A percentile compares a stretch with the other conserved stretches of the same genome.
Evolutionary conservation across 176 grass and related monocot genomes (phyloP).

Genomic region (Sorghum bicolor): DNA sequence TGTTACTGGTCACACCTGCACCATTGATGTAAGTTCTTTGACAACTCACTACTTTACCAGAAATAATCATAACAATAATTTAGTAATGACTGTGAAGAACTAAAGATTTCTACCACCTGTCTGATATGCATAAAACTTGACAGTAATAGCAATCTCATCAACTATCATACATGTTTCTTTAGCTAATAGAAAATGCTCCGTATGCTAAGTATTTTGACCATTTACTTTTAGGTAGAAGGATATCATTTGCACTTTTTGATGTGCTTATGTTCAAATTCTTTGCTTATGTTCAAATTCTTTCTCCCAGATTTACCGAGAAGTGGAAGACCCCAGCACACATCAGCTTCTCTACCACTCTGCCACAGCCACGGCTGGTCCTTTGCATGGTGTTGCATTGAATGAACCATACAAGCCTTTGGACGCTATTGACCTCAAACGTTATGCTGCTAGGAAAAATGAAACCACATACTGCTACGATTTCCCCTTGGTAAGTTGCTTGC

Average conservation of each 20-base stretch:
- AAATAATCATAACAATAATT: conserved; percentile 13
- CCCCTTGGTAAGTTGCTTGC: conserved; percentile 63
- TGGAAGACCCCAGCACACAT: conserved; percentile 65
- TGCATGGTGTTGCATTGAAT: conserved; percentile 68
- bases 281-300: conserved; percentile 13
- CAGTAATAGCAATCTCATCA: neutral
- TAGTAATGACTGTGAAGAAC: neutral
- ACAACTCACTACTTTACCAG: conserved; percentile 12
- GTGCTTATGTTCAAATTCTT: neutral
- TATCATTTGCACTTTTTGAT: conserved; percentile 1
- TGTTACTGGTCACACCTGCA: conserved; percentile 97
- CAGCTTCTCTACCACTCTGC: conserved; percentile 72
- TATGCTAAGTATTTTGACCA: neutral
- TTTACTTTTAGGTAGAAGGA: neutral
- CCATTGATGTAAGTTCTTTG: conserved; percentile 77
- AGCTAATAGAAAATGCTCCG: conserved; percentile 4
- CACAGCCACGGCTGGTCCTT: conserved; percentile 54
- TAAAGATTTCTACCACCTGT: neutral
- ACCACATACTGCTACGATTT: conserved; percentile 99
- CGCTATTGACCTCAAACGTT: conserved; percentile 80
- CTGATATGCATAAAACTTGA: conserved; percentile 10
- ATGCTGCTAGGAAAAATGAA: conserved; percentile 78
- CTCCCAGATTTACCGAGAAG: conserved; percentile 88
- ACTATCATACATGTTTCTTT: conserved; percentile 1
- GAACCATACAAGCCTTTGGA: conserved; percentile 72